Evolutionary conservation across 805 yeast species (phyloP).

Genomic region (Teunomyces stri): DNA sequence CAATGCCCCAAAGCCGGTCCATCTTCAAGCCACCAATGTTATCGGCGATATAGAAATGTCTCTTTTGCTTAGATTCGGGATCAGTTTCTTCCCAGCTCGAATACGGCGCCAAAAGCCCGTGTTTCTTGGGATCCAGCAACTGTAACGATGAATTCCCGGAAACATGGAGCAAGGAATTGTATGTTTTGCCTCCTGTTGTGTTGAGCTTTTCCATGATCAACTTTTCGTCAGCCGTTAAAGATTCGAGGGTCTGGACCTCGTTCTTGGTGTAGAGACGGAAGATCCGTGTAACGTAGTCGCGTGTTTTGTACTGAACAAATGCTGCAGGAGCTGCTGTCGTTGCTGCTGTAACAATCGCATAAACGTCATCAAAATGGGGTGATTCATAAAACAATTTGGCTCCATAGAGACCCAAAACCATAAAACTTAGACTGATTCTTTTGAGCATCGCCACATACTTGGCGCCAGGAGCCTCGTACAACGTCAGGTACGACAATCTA

Average conservation of each 20-base stretch:
- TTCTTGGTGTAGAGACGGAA: conserved; percentile 62
- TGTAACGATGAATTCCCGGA: conserved; percentile 29
- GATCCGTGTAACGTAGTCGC: conserved; percentile 68
- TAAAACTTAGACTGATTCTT: conserved; percentile 59
- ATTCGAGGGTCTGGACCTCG: conserved; percentile 61
- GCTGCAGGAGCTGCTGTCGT: conserved; percentile 58
- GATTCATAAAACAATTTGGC: conserved; percentile 59
- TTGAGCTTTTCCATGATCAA: conserved; percentile 67
- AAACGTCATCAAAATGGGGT: conserved; percentile 49
- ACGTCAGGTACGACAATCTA: conserved; percentile 57
- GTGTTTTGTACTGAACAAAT: conserved; percentile 48
- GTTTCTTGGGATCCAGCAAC: conserved; percentile 6
- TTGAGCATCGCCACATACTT: conserved; percentile 62
- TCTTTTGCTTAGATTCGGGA: conserved; percentile 28
- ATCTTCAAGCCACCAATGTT: conserved; percentile 77
- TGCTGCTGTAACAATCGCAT: conserved; percentile 44
- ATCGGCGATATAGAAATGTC: conserved; percentile 59
- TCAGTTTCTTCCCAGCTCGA: conserved; percentile 41
- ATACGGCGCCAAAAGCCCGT: conserved; percentile 22
- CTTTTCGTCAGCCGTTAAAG: conserved; percentile 58
- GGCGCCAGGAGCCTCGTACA: conserved; percentile 63
- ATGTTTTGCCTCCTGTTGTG: conserved; percentile 62
- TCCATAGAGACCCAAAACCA: conserved; percentile 57
- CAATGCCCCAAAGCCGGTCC: conserved; percentile 85
- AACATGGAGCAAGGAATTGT: conserved; percentile 58